Percentiles rank a stretch among this genome's conserved stretches.
Conservation (phyloP, 768 basidiomycete genomes). For the Pleurotus pulmonarius region DNA sequence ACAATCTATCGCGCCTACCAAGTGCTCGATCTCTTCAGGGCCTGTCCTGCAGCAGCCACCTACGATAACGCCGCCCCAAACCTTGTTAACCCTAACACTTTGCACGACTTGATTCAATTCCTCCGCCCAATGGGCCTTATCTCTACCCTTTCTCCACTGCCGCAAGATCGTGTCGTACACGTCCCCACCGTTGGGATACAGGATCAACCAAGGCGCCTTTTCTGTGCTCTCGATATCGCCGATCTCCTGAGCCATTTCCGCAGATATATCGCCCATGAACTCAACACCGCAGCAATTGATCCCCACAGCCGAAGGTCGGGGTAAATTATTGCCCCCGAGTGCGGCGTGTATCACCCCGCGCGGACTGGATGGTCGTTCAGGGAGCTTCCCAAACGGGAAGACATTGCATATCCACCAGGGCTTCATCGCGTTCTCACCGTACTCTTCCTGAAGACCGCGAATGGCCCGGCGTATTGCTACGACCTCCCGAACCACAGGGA, state of each 20-base stretch:
- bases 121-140: constrained; percentile 9
- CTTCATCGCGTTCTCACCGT: constrained; percentile 30
- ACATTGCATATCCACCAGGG: constrained; percentile 77
- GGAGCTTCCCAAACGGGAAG: constrained; percentile 47
- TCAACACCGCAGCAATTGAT: constrained; percentile 67
- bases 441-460: constrained; percentile 24
- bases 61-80: constrained; percentile 12
- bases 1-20: background rate
- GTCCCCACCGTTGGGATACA: constrained; percentile 73
- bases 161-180: constrained; percentile 44
- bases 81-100: background rate
- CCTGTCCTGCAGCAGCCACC: constrained; percentile 13
- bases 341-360: constrained; percentile 41
- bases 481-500: constrained; percentile 66
- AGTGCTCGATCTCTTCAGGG: constrained; percentile 8
- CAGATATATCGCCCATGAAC: constrained; percentile 36
- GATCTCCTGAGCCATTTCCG: constrained; percentile 28
- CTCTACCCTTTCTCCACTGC: constrained; percentile 32
- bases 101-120: constrained; percentile 7
- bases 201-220: constrained; percentile 47
- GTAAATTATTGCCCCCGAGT: constrained; percentile 17
- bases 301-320: constrained; percentile 54
- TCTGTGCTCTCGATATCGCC: constrained; percentile 8
- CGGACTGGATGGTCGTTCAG: constrained; percentile 31
- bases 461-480: constrained; percentile 64